Evolutionary conservation across 2,329 filamentous ascomycete species (phyloP), one percentile per base, ranked within the genome.

Genomic region (Ophioceras dolichostomum): DNA sequence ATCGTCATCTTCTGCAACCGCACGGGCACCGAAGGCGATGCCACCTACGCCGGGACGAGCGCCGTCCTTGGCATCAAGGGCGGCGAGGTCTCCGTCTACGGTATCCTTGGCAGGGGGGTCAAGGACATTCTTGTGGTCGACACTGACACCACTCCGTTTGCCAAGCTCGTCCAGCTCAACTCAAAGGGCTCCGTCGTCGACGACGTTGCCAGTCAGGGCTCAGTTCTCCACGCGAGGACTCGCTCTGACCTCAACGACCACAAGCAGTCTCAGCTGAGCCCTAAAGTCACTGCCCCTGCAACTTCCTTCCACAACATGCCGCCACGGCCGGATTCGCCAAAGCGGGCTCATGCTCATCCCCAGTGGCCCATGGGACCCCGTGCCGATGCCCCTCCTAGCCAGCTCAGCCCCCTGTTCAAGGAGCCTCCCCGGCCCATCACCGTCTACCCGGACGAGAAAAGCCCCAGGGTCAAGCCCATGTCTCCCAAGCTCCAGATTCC

Each of bases 1-100:
- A 73, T 83, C 24, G 64, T 88, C 0, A 65, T 88, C 0, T 69
- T 86, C 44, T 76, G 74, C 31, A 89, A 91, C 51, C 67, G 83
- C 4, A 71, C 68, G 19, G 84, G 83, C 0, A 63, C 60, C 1
- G 84, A 89, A 46, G 71, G 65, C 4, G 68, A 75, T 0, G 76
- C 67, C 0, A 67, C 73, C 1, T 91, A 85, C 54, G 78, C 83
- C 0, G 84, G 84, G 0, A 86, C 79, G 0, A 86, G 79, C 42
- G 70, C 77, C 0, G 77, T 88, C 0, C 55, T 88, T 21, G 75
- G 76, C 3, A 71, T 89, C 22, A 63, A 72, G 10, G 56, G 63
- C 4, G 82, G 80, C 0, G 72, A 76, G 29, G 76, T 86, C 6
- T 74, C 59, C 34, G 67, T 87, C 0, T 85, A 79, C 38, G 81